A percentile compares a stretch with the other conserved stretches of the same genome.
phyloP scores from a whole-genome alignment of 129 eudicot genomes.

The Lactuca sativa region DNA sequence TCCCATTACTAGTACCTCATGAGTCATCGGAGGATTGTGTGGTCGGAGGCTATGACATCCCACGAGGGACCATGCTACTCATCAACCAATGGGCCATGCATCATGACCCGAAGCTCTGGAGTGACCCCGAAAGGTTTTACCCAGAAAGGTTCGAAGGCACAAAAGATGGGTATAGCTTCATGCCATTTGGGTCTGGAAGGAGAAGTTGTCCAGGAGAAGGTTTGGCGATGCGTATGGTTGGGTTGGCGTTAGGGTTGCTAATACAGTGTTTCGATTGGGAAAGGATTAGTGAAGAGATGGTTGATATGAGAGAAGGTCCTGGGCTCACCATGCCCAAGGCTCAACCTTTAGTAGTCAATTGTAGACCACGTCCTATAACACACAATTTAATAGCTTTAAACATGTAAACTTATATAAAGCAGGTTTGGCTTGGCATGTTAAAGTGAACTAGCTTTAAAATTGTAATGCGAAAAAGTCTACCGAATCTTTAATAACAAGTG shows the following conservation, averaged over 20 bases:
- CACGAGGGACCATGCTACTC: slow-evolving; percentile 50
- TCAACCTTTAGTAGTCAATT: slow-evolving; percentile 36
- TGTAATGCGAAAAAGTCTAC: too few species aligned
- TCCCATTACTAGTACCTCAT: slow-evolving; percentile 35
- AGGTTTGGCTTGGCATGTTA: too few species aligned
- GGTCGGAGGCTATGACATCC: slow-evolving; percentile 49
- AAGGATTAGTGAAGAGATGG: slow-evolving; percentile 34
- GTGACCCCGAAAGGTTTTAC: slow-evolving; percentile 39
- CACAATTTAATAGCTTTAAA: background rate
- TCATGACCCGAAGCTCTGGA: slow-evolving; percentile 45
- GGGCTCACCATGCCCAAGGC: slow-evolving; percentile 40
- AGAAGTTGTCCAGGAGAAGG: too few species aligned
- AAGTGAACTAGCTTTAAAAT: too few species aligned
- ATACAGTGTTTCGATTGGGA: slow-evolving; percentile 31
- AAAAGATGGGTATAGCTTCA: slow-evolving; percentile 38
- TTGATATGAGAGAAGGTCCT: slow-evolving; percentile 42
- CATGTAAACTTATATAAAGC: too few species aligned
- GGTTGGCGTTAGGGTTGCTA: slow-evolving; percentile 25
- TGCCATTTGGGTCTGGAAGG: slow-evolving; percentile 26
- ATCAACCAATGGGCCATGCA: slow-evolving; percentile 50
- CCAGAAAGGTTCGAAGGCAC: slow-evolving; percentile 51
- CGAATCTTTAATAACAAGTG: too few species aligned
- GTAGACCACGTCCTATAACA: slow-evolving; percentile 28
- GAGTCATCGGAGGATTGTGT: slow-evolving; percentile 40
- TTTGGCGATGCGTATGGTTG: slow-evolving; percentile 1